phyloP scores from a whole-genome alignment of 2,329 filamentous ascomycete genomes.

The Microsporum canis region DNA sequence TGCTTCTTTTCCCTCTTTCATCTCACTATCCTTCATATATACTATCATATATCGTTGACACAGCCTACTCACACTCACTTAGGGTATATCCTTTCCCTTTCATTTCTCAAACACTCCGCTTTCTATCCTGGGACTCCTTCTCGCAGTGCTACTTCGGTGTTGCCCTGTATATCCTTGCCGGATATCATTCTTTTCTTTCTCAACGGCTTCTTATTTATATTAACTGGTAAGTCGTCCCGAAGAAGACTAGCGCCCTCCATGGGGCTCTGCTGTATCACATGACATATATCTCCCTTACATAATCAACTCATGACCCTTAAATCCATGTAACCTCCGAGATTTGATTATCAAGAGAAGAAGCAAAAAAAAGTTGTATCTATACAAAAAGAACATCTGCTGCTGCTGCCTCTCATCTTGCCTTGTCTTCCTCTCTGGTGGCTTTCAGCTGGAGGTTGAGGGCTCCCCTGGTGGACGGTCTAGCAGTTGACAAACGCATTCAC shows the following conservation, averaged over 20 bases:
- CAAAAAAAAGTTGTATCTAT: not conserved
- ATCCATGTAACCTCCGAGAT: not conserved
- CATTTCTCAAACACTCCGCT: not conserved
- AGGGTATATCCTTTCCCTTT: too few species aligned
- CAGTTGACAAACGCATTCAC: not conserved
- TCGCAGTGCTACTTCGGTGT: not conserved
- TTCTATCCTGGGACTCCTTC: not conserved
- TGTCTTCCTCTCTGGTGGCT: not conserved
- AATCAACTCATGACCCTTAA: not conserved
- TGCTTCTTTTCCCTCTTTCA: not conserved
- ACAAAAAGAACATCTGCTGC: not conserved
- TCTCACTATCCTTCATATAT: not conserved
- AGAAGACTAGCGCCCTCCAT: not conserved
- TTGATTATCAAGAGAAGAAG: not conserved
- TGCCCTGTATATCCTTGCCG: not conserved
- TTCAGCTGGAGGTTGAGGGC: not conserved
- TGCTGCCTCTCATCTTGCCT: not conserved
- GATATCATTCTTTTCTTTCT: not conserved
- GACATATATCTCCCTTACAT: not conserved
- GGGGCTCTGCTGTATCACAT: not conserved
- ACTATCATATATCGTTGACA: not conserved
- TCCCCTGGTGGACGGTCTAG: not conserved
- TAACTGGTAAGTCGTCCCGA: not conserved
- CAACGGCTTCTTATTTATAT: not conserved
- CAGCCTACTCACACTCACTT: not conserved